Evolutionary conservation across 805 yeast species (phyloP), one percentile per base, ranked within the genome.

Genomic region (Candida sithepensis): DNA sequence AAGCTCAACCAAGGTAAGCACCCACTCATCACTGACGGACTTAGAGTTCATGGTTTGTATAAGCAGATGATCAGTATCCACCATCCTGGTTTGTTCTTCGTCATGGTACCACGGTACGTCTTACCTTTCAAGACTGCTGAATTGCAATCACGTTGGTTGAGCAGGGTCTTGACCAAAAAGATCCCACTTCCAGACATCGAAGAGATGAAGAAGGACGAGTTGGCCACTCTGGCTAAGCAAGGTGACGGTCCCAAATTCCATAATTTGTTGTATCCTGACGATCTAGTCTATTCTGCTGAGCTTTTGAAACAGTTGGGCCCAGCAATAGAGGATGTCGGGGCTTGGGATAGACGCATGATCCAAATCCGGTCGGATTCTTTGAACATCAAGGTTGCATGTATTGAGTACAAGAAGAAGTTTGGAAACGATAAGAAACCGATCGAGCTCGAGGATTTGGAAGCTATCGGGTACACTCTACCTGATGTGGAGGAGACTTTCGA

Each of bases 81-180:
- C 18, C 86, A 84, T 54, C 89, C 91, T 0, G 77, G 86, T 0
- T 57, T 88, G 36, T 81, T 82, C 0, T 72, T 85, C 36, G 73
- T 85, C 37, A 84, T 86, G 1, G 65, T 84, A 13, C 86, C 87
- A 1, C 71, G 80, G 40, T 76, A 78, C 54, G 79, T 82, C 4
- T 65, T 84, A 2, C 87, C 90, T 3, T 81, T 83, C 46, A 71
- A 87, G 44, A 66, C 78, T 2, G 75, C 85, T 19, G 81, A 77
- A 50, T 67, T 79, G 37, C 94, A 88, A 60, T 88, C 87, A 0
- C 74, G 82, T 4, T 75, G 83, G 58, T 69, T 86, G 19, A 78
- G 87, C 2, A 72, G 90, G 50, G 79, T 82, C 1, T 79, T 85
- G 67, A 63, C 78, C 6, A 82, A 82, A 0, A 70, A 80, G 42